A percentile compares a stretch with the other conserved stretches of the same genome.
Conservation (phyloP, 2,329 filamentous ascomycete genomes). For the Fusarium sulawesiense region DNA sequence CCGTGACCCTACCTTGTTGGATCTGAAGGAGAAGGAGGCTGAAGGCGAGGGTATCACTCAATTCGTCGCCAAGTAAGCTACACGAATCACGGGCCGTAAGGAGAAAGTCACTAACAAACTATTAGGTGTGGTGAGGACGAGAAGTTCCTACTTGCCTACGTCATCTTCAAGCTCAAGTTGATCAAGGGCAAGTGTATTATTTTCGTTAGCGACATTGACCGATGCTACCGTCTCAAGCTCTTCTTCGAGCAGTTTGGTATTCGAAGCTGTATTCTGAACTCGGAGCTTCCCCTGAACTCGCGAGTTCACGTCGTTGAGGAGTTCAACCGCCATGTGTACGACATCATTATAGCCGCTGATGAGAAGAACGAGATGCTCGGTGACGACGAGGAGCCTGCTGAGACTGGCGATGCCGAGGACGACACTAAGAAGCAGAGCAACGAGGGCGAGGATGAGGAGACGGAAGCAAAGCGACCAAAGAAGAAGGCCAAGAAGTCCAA, state of each 20-base stretch:
- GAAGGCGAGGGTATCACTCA: constrained; percentile 83
- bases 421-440: constrained; percentile 28
- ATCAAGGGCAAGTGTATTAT: constrained; percentile 88
- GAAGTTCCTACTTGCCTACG: constrained; percentile 92
- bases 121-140: constrained; percentile 89
- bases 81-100: neutral
- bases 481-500: constrained; percentile 64
- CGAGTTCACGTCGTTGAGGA: constrained; percentile 95
- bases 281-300: constrained; percentile 92
- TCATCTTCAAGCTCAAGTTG: constrained; percentile 94
- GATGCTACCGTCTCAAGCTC: constrained; percentile 90
- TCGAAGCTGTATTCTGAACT: constrained; percentile 92
- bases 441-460: constrained; percentile 45
- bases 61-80: constrained; percentile 79
- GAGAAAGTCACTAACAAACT: constrained; percentile 21
- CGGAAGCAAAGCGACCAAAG: constrained; percentile 48
- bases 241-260: constrained; percentile 98
- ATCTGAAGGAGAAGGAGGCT: constrained; percentile 84
- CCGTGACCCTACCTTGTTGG: constrained; percentile 79
- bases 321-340: constrained; percentile 96
- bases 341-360: constrained; percentile 97
- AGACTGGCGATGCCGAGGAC: constrained; percentile 52
- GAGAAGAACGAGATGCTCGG: constrained; percentile 89
- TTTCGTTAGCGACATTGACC: constrained; percentile 84
- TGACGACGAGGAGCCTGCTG: constrained; percentile 63